phyloP scores from a whole-genome alignment of 345 rosid species.

The Euphorbia lathyris region DNA sequence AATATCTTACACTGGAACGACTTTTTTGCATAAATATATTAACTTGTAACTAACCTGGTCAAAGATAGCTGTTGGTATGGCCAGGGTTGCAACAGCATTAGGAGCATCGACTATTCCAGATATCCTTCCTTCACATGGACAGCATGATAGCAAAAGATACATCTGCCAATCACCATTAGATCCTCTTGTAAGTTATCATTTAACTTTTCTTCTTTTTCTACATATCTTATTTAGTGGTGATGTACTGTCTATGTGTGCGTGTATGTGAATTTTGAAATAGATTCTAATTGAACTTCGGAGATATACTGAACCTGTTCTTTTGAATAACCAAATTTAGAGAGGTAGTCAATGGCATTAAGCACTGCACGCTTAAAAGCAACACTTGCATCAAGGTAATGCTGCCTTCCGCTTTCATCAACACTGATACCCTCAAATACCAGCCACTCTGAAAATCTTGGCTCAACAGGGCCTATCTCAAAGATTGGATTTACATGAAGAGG shows the following conservation, averaged over 20 bases:
- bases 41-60: constrained; percentile 57
- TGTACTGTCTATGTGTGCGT: background rate
- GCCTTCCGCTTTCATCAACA: constrained; percentile 80
- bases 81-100: constrained; percentile 86
- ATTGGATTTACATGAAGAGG: constrained; percentile 88
- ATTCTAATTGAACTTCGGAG: background rate
- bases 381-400: constrained; percentile 80
- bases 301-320: constrained; percentile 69
- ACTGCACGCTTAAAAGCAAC: constrained; percentile 86
- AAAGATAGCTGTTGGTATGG: constrained; percentile 73
- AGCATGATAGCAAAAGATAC: constrained; percentile 81
- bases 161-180: constrained; percentile 36
- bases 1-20: background rate
- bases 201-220: background rate
- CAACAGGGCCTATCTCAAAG: constrained; percentile 87
- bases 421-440: constrained; percentile 92
- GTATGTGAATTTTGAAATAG: background rate
- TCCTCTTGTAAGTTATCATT: constrained; percentile 6
- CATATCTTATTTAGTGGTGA: background rate
- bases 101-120: constrained; percentile 92
- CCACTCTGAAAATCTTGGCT: constrained; percentile 95
- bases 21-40: background rate
- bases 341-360: constrained; percentile 87
- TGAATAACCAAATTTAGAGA: constrained; percentile 86
- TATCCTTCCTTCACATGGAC: constrained; percentile 93